Evolutionary conservation across 805 yeast species (phyloP).

Genomic region (Teunomyces cretensis): DNA sequence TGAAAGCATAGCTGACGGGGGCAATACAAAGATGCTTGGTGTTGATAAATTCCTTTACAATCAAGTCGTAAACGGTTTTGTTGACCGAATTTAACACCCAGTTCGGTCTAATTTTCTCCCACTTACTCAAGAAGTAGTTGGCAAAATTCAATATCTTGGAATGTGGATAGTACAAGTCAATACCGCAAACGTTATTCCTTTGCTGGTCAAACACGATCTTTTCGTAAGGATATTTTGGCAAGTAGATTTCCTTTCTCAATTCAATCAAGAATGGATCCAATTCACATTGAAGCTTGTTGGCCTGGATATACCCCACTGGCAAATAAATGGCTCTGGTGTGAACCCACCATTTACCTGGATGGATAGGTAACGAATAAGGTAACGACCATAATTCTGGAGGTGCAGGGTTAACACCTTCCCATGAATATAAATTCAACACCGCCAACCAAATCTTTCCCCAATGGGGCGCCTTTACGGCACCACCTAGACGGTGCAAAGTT

Average conservation of each 20-base stretch:
- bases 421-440: slow-evolving; percentile 72
- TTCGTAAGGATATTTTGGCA: slow-evolving; percentile 52
- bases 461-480: slow-evolving; percentile 88
- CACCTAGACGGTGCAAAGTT: slow-evolving; percentile 73
- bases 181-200: slow-evolving; percentile 85
- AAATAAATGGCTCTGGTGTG: slow-evolving; percentile 91
- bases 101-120: slow-evolving; percentile 75
- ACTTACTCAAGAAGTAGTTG: slow-evolving; percentile 59
- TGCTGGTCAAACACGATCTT: slow-evolving; percentile 65
- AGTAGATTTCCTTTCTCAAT: slow-evolving; percentile 78
- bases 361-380: slow-evolving; percentile 79
- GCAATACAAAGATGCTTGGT: slow-evolving; percentile 86
- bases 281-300: slow-evolving; percentile 54
- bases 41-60: slow-evolving; percentile 72
- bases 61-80: slow-evolving; percentile 55
- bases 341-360: slow-evolving; percentile 99
- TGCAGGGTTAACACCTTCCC: slow-evolving; percentile 98
- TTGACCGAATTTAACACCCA: slow-evolving; percentile 62
- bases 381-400: slow-evolving; percentile 93
- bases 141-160: slow-evolving; percentile 60
- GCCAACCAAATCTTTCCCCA: slow-evolving; percentile 98
- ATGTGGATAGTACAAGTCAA: slow-evolving; percentile 94
- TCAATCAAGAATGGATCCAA: slow-evolving; percentile 62
- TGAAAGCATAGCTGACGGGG: slow-evolving; percentile 88
- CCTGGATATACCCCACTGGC: slow-evolving; percentile 79